A percentile compares a stretch with the other conserved stretches of the same genome.
phyloP scores from a whole-genome alignment of 225 moss, liverwort and hornwort genomes.

The Ulota crispa region DNA sequence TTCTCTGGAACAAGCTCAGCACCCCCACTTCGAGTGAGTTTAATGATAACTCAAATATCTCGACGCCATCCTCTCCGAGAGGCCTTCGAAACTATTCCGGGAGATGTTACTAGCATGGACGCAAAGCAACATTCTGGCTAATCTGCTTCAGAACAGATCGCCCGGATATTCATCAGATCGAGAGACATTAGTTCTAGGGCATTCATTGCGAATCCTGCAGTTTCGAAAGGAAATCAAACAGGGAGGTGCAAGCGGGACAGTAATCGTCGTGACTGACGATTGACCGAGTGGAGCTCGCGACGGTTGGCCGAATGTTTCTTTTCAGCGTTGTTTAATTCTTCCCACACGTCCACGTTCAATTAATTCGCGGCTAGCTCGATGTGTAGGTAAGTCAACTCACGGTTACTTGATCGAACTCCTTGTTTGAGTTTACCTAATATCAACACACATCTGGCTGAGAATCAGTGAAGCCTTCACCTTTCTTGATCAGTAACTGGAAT shows the following conservation, averaged over 20 bases:
- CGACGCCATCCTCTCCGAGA: neutral
- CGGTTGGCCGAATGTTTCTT: slow-evolving; percentile 19
- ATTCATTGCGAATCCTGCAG: slow-evolving; percentile 1
- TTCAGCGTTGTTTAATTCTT: neutral
- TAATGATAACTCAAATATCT: neutral
- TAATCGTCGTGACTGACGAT: slow-evolving; percentile 37
- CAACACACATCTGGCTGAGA: neutral
- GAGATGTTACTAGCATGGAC: neutral
- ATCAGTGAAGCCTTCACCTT: neutral
- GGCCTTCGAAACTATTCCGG: neutral
- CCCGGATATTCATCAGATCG: neutral
- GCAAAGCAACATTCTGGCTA: neutral
- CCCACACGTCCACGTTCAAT: neutral
- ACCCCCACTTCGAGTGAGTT: neutral
- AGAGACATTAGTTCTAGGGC: neutral
- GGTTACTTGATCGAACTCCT: neutral
- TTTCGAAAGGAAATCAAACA: slow-evolving; percentile 10
- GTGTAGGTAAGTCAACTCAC: neutral
- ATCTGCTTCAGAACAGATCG: neutral
- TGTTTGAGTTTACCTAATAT: neutral
- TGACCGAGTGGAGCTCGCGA: slow-evolving; percentile 22
- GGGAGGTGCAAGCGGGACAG: slow-evolving; percentile 29
- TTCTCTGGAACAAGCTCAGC: neutral
- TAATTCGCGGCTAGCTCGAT: neutral
- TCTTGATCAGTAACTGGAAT: neutral